Percentiles rank a stretch among this genome's conserved stretches.
Conservation (phyloP, 208 protist species). For the Trypanosoma grayi region DNA sequence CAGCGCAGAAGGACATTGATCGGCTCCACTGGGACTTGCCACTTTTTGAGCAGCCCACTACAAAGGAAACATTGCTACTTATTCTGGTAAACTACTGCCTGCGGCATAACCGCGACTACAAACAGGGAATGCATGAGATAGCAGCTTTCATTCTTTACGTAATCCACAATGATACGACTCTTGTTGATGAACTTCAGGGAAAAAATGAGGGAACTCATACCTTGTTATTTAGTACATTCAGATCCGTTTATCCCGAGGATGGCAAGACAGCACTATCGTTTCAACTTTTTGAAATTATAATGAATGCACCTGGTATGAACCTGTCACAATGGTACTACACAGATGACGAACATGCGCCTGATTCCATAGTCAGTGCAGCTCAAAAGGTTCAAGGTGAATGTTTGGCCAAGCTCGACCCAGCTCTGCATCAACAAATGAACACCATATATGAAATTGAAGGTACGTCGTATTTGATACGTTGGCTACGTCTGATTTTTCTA, state of each 20-base stretch:
- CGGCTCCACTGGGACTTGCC: constrained; percentile 66
- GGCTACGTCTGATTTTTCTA: constrained; percentile 87
- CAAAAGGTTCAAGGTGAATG: constrained; percentile 53
- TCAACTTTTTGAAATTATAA: constrained; percentile 48
- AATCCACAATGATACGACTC: constrained; percentile 31
- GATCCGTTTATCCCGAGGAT: background rate
- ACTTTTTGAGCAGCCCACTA: constrained; percentile 33
- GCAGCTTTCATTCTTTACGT: constrained; percentile 79
- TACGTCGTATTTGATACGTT: constrained; percentile 81
- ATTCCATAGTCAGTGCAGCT: constrained; percentile 41
- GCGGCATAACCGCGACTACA: constrained; percentile 55
- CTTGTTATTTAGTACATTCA: constrained; percentile 4
- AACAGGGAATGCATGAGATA: constrained; percentile 92
- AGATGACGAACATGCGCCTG: constrained; percentile 12
- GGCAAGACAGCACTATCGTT: constrained; percentile 27
- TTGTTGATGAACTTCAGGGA: constrained; percentile 12
- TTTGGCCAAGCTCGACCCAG: constrained; percentile 48
- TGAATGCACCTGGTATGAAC: constrained; percentile 28
- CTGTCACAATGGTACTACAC: constrained; percentile 55
- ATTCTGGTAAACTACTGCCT: constrained; percentile 71
- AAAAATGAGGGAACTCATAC: background rate
- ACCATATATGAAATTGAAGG: constrained; percentile 68
- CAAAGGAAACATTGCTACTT: constrained; percentile 36
- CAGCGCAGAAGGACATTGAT: constrained; percentile 58
- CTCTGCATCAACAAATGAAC: constrained; percentile 58